A percentile compares a stretch with the other conserved stretches of the same genome.
These are phyloP conservation scores for Jackrogersella multiformis DNA, from an alignment of 495 filamentous ascomycete species.

Conservation along the genomic window DNA sequence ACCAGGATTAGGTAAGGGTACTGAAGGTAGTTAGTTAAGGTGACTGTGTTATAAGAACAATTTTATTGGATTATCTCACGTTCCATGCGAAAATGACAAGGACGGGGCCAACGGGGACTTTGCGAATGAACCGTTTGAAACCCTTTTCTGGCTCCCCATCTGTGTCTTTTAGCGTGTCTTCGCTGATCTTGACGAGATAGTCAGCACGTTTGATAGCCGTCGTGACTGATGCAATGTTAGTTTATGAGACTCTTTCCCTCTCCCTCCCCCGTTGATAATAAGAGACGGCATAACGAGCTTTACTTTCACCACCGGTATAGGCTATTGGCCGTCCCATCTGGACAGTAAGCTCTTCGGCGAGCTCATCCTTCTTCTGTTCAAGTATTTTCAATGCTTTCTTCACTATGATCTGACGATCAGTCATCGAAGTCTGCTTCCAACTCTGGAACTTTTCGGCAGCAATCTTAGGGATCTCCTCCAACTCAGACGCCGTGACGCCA, in stretches of 20 bases:
- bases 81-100: conserved; percentile 96
- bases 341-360: conserved; percentile 85
- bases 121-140: conserved; percentile 88
- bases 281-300: neutral
- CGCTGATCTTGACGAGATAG: conserved; percentile 82
- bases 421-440: conserved; percentile 71
- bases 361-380: conserved; percentile 73
- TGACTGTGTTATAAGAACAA: neutral
- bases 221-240: conserved; percentile 55
- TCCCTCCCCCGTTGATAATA: neutral
- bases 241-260: neutral
- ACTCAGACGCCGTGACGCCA: conserved; percentile 71
- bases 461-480: conserved; percentile 69
- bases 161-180: conserved; percentile 75
- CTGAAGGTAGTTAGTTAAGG: conserved; percentile 53
- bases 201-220: conserved; percentile 84
- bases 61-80: conserved; percentile 59
- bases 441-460: conserved; percentile 76
- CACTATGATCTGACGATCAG: conserved; percentile 77
- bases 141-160: conserved; percentile 82
- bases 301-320: conserved; percentile 77
- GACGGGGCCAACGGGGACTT: conserved; percentile 83
- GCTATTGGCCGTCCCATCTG: conserved; percentile 95
- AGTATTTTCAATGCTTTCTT: conserved; percentile 76
- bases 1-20: conserved; percentile 93